Evolutionary conservation across 208 protist genomes (phyloP).

Genomic region (Trypanosoma rangeli): DNA sequence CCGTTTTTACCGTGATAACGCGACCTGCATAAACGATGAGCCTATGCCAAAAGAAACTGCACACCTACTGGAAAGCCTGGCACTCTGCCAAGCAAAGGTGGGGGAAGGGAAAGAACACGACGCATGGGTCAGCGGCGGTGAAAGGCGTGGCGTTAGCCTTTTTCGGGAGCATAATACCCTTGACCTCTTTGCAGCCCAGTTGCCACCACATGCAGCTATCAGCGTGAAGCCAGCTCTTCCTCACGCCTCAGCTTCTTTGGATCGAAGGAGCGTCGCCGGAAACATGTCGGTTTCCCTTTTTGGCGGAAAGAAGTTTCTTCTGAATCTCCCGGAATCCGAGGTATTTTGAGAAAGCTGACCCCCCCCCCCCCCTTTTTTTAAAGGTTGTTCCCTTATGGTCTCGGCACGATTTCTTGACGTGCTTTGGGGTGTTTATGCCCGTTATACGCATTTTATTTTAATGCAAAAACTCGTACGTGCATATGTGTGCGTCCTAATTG

Average conservation of each 20-base stretch:
- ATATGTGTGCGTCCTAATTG: too few relatives aligned
- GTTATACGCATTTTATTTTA: background rate
- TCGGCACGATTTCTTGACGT: background rate
- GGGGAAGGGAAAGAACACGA: background rate
- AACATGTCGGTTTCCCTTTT: conserved; percentile 22
- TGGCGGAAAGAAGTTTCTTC: conserved; percentile 14
- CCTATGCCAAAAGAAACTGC: conserved; percentile 41
- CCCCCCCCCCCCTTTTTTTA: background rate
- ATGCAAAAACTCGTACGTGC: too few relatives aligned
- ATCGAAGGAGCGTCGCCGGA: conserved; percentile 20
- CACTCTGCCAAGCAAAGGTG: conserved; percentile 32
- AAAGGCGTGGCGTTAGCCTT: background rate
- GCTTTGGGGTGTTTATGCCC: background rate
- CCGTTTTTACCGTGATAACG: conserved; percentile 79
- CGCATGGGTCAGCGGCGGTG: background rate
- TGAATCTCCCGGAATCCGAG: background rate
- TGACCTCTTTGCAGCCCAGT: conserved; percentile 13
- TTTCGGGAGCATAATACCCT: conserved; percentile 13
- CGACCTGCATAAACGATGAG: conserved; percentile 85
- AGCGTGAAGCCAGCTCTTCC: conserved; percentile 4
- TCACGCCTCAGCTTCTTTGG: background rate
- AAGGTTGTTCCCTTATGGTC: background rate
- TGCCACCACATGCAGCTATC: conserved; percentile 1
- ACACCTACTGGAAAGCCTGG: conserved; percentile 55
- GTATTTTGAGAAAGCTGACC: background rate